These are phyloP conservation scores for Rosa lucieae DNA, from an alignment of 306 rosid genomes.

Conservation along the genomic window DNA sequence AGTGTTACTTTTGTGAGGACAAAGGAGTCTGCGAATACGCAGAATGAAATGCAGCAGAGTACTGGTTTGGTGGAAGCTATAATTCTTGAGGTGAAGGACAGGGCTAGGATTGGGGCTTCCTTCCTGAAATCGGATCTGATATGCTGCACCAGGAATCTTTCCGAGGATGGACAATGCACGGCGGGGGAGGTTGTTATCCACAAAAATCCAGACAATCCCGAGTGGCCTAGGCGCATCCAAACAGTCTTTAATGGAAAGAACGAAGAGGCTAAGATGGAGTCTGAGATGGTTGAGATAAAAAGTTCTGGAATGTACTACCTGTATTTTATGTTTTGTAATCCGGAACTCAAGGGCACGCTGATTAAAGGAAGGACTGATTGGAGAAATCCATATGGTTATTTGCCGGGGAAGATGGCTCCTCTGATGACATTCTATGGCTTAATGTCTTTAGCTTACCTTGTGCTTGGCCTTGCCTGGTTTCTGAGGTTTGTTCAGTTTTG, in stretches of 20 bases:
- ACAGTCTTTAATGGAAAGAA: conserved; percentile 60
- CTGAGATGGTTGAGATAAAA: conserved; percentile 39
- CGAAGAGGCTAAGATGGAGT: conserved; percentile 36
- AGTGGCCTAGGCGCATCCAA: conserved; percentile 60
- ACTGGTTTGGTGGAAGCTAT: conserved; percentile 88
- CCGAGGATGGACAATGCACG: conserved; percentile 45
- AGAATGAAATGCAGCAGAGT: conserved; percentile 60
- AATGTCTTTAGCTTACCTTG: conserved; percentile 81
- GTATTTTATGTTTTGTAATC: conserved; percentile 83
- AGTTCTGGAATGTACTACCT: conserved; percentile 88
- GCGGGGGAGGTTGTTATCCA: conserved; percentile 72
- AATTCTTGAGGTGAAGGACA: conserved; percentile 70
- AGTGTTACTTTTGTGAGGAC: conserved; percentile 64
- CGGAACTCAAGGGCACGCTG: conserved; percentile 61
- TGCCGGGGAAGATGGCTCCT: conserved; percentile 92
- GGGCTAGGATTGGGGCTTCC: conserved; percentile 70
- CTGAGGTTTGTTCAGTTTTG: conserved; percentile 76
- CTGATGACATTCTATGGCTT: conserved; percentile 73
- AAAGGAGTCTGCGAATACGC: conserved; percentile 46
- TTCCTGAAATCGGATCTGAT: conserved; percentile 53
- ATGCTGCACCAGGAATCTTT: conserved; percentile 58
- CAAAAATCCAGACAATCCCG: conserved; percentile 40
- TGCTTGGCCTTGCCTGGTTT: conserved; percentile 81
- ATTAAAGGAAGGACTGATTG: conserved; percentile 81
- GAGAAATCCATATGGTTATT: conserved; percentile 82